Percentiles rank a stretch among this genome's conserved stretches.
phyloP scores from a whole-genome alignment of 208 protist genomes.

The Phytomonas sp. region DNA sequence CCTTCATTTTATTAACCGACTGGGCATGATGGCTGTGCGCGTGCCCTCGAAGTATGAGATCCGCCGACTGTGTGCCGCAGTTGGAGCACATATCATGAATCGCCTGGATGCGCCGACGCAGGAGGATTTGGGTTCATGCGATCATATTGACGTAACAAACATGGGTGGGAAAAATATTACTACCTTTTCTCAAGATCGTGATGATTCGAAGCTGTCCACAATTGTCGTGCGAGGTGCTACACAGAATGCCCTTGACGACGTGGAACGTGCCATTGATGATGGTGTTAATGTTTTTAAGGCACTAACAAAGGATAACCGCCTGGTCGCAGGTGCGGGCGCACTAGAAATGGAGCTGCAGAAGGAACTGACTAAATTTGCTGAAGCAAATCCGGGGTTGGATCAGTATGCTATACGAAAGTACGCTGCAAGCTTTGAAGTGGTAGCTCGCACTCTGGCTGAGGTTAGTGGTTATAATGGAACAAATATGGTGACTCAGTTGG shows the following conservation, averaged over 20 bases:
- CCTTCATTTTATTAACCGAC: slow-evolving; percentile 98
- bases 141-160: slow-evolving; percentile 92
- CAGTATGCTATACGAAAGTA: slow-evolving; percentile 98
- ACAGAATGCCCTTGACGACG: slow-evolving; percentile 97
- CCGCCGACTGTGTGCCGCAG: slow-evolving; percentile 94
- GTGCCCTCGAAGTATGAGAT: slow-evolving; percentile 99
- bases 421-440: slow-evolving; percentile 95
- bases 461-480: slow-evolving; percentile 95
- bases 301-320: slow-evolving; percentile 89
- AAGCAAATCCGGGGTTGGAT: slow-evolving; percentile 92
- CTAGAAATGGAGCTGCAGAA: slow-evolving; percentile 95
- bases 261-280: slow-evolving; percentile 95
- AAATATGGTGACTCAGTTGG: slow-evolving; percentile 94
- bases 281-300: slow-evolving; percentile 98
- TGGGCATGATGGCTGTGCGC: slow-evolving; percentile 98
- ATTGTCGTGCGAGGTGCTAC: slow-evolving; percentile 98
- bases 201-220: slow-evolving; percentile 94
- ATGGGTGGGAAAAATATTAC: slow-evolving; percentile 94
- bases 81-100: slow-evolving; percentile 92
- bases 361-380: slow-evolving; percentile 78
- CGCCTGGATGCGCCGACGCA: slow-evolving; percentile 85
- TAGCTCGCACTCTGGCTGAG: slow-evolving; percentile 97
- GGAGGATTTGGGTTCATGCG: slow-evolving; percentile 96
- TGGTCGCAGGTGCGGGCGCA: slow-evolving; percentile 97
- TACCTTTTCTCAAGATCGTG: slow-evolving; percentile 92